Evolutionary conservation across 306 rosid genomes (phyloP).

Genomic region (Prunus kanzakura): DNA sequence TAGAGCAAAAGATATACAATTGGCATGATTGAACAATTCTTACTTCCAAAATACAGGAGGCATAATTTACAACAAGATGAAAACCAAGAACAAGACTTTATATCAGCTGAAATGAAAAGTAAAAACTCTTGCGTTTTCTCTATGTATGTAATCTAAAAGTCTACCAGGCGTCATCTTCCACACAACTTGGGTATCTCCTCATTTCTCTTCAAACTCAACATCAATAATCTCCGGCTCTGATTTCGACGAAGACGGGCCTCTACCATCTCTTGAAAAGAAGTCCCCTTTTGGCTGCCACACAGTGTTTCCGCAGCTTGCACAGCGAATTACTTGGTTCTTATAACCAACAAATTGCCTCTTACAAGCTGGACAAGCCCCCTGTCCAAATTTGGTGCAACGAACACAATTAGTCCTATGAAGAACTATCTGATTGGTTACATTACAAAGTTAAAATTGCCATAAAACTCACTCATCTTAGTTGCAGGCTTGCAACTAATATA

Average conservation of each 20-base stretch:
- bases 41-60: constrained; percentile 4
- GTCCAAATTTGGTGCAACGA: constrained; percentile 17
- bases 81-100: background rate
- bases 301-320: constrained; percentile 78
- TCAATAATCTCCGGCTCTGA: constrained; percentile 77
- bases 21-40: constrained; percentile 5
- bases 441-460: background rate
- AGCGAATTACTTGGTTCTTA: constrained; percentile 76
- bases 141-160: background rate
- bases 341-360: constrained; percentile 74
- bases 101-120: background rate
- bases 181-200: constrained; percentile 16
- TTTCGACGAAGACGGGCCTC: constrained; percentile 48
- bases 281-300: constrained; percentile 96
- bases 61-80: constrained; percentile 9
- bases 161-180: background rate
- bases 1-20: constrained; percentile 8
- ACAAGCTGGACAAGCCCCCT: constrained; percentile 96
- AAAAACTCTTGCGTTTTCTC: background rate
- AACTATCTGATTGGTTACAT: background rate
- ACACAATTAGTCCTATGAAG: constrained; percentile 15
- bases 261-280: constrained; percentile 49
- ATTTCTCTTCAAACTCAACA: constrained; percentile 94
- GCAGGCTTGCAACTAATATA: background rate
- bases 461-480: background rate